Base-by-base conservation (phyloP, 1,139 yeast genomes). In the Tardiomyces depauwii region DNA sequence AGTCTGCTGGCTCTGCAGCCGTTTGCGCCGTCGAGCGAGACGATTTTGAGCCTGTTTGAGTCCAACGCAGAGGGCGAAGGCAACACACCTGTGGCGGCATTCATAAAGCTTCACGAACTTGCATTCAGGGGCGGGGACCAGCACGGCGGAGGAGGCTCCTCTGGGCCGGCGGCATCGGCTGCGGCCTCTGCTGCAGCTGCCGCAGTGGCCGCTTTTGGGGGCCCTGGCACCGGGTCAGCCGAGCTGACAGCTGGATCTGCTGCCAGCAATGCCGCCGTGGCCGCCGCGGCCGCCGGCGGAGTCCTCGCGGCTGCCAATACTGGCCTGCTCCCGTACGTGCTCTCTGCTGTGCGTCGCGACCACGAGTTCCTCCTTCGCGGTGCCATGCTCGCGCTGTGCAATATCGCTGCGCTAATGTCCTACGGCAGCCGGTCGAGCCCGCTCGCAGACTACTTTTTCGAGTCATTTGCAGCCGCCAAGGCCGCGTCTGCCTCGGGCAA, bases 381-480 rank as follows among this genome's bases (percentile, higher is more conserved):
- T 1, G 54, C 59, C 10, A 49, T 49, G 16, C 39, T 57, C 10
- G 62, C 62, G 2, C 50, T 53, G 19, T 57, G 60, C 44, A 58
- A 59, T 42, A 57, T 58, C 42, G 45, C 59, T 9, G 56, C 61
- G 3, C 32, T 59, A n/a, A 45, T 59, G 21, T 54, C 51, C 10
- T 55, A 58, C 42, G 63, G 62, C 2, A 44, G 47, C n/a, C 36
- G 44, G 12, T 42, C 45, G 18, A 49, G 51, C 44, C 41, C 49
- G 6, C 25, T 48, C 10, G 14, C 40, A 13, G 40, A 38, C 30
- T 45, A 39, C 27, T 51, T 53, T 18, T 39, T 30, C 10, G 36
- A 30, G 36, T 12, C 16, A 4, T 16, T 36, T 16, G 18, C 13
- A n/a, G 39, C 39, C 3, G 39, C 18, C 7, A n/a, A 36, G 21